Evolutionary conservation across 75 land plant species (phyloP), one percentile per base, ranked within the genome.

Genomic region (Azolla pinnata): DNA sequence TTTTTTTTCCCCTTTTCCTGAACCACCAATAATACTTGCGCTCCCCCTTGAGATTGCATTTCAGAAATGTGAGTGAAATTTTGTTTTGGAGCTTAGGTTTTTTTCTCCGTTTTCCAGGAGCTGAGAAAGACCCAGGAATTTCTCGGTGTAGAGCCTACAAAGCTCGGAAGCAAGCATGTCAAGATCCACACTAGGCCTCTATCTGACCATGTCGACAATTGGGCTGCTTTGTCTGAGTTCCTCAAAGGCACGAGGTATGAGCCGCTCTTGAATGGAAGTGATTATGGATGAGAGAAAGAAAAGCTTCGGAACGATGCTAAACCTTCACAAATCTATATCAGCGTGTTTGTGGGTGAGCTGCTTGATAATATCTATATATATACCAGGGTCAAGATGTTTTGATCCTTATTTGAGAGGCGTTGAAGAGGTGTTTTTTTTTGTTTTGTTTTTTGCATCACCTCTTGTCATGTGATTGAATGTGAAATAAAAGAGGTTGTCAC

Each of bases 111-210:
- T n/a, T 52, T 23, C 14, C 25, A 52, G 54, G 54, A 52, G 28
- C 54, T 52, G 29, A 52, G 2, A 24, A 52, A 14, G 54, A 29
- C 54, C 14, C 54, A 52, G 24, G 28, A 52, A 27, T 52, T 52
- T 27, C 54, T 52, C 10, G 54, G 54, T 52, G 54, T 52, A 4
- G 24, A 52, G 4, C 25, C 54, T 4, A 21, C 10, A 3, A 52
- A 14, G 54, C 29, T 52, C 12, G 54, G 3, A 29, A 52, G 54
- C 54, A 52, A 52, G 28, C 54, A 52, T 52, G 54, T 52, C 29
- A 52, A 52, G 14, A 52, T 52, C 29, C 54, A 52, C 24, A 52
- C 54, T 1, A 18, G 54, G 54, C 54, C 54, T 26, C 27, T 52
- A 25, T 2, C 24, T 52, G 54, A 25, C 29, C 54, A 52, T 26